Evolutionary conservation across 352 stramenopile genomes (phyloP).

Genomic region (Globisporangium okanoganense): DNA sequence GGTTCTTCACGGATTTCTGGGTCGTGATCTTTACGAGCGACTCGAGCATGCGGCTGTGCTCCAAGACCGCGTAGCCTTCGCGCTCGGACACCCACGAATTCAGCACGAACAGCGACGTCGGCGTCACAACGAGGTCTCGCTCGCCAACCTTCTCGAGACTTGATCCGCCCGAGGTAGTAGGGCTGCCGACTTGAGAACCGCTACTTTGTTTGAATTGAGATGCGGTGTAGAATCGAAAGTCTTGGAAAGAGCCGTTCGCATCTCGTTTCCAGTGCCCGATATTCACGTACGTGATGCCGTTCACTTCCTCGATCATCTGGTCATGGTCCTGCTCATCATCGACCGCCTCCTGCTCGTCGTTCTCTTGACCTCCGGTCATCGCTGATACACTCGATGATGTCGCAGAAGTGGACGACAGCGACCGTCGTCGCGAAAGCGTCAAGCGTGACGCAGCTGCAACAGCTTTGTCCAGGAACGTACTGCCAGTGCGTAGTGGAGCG

Average conservation of each 20-base stretch:
- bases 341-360: conserved; percentile 11
- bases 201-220: conserved; percentile 22
- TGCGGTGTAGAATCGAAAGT: conserved; percentile 45
- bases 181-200: not conserved
- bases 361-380: conserved; percentile 5
- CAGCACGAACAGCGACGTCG: conserved; percentile 39
- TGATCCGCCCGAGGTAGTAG: not conserved
- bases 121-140: conserved; percentile 68
- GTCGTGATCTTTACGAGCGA: conserved; percentile 55
- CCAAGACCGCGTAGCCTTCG: conserved; percentile 49
- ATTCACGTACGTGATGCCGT: conserved; percentile 32
- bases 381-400: conserved; percentile 9
- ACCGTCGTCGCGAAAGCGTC: conserved; percentile 22
- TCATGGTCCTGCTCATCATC: conserved; percentile 11
- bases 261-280: conserved; percentile 45
- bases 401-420: conserved; percentile 26
- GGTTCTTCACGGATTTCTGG: conserved; percentile 52
- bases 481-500: conserved; percentile 47
- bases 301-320: conserved; percentile 17
- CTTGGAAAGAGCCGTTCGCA: conserved; percentile 25
- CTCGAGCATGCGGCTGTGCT: conserved; percentile 52
- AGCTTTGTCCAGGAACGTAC: conserved; percentile 68
- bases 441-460: conserved; percentile 61
- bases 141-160: conserved; percentile 36
- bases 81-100: conserved; percentile 37